Base-by-base conservation (phyloP, 2,329 filamentous ascomycete genomes). In the Apiospora koreana region DNA sequence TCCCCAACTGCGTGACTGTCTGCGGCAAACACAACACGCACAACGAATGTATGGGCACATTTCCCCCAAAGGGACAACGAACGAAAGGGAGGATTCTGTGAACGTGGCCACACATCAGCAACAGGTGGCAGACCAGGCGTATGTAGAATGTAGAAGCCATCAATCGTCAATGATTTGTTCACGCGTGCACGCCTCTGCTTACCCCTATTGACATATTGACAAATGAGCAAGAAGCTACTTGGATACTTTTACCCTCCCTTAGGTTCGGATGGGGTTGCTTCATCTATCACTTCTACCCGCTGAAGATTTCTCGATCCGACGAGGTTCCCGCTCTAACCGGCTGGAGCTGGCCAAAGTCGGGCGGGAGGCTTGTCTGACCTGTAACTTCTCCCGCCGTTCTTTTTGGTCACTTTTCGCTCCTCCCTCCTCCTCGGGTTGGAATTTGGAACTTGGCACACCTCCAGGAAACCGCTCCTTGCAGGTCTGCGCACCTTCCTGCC, bases 261-360 rank as follows among this genome's bases (percentile, higher is more conserved):
- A 38, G 54, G 54, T 62, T 62, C 21, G 54, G 54, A 38, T 62
- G 54, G 54, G 54, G 54, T 62, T 62, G 21, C 54, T 62, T 62
- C 54, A 38, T 62, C 31, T 62, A 62, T n/a, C 54, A 62, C 31
- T 38, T 38, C 54, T 62, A 62, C 54, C 54, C 54, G 54, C 54
- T 62, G 54, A 62, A 62, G 54, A 62, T 62, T 62, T 62, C 54
- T 62, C 54, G 54, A 62, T 62, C 54, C 54, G 54, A 62, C 54
- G 54, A 62, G 9, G 54, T 62, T 62, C 54, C 54, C 54, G 54
- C 31, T 62, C 54, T 62, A 62, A 62, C 54, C 54, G 54, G 54
- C 54, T 62, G 54, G 10, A 38, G 54, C 14, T 62, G 18, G 31
- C 31, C 54, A 38, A 38, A 38, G 54, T 62, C 54, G 54, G 54